Evolutionary conservation across 345 rosid species (phyloP), one percentile per base, ranked within the genome.

Genomic region (Microthlaspi erraticum): DNA sequence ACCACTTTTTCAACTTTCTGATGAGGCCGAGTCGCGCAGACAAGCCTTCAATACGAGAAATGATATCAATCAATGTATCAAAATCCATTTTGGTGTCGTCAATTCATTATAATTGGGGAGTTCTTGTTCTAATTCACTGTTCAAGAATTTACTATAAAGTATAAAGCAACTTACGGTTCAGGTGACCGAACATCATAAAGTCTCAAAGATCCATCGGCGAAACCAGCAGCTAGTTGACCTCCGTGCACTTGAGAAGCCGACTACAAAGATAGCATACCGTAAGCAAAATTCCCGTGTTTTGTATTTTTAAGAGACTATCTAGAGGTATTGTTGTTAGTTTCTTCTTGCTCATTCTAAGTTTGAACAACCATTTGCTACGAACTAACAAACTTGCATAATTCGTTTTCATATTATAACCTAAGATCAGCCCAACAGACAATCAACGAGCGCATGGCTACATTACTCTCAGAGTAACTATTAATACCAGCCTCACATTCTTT

Each of bases 171-270:
- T 81, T 87, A 95, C 99, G 83, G 84, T 70, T 88, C 94, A 80
- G 96, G 96, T 26, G 83, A 74, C 44, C 98, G 91, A 37, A 95
- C 83, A 82, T 95, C 99, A 75, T 95, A 95, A 12, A 95, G 82
- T 81, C 92, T 87, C 71, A 95, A 89, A 64, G 89, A 84, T 54
- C 99, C 99, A 75, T 95, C 97, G 63, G 78, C 81, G 67, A 90
- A 95, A 73, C 99, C 99, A 55, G 97, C 96, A 39, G 89, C 86
- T 77, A 90, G 83, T 50, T 88, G 96, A 75, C 87, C 88, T 52
- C 85, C 87, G 56, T 87, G 97, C 68, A 90, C 97, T 84, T 90
- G 98, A 77, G 98, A 95, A 83, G 99, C 93, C 37, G 97, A 82
- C 99, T 95, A 72, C 77, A 80, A 38, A 67, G 18, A 66, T 10